Evolutionary conservation across 2,329 filamentous ascomycete genomes (phyloP).

Genomic region (Ascochyta viciae-villosae): DNA sequence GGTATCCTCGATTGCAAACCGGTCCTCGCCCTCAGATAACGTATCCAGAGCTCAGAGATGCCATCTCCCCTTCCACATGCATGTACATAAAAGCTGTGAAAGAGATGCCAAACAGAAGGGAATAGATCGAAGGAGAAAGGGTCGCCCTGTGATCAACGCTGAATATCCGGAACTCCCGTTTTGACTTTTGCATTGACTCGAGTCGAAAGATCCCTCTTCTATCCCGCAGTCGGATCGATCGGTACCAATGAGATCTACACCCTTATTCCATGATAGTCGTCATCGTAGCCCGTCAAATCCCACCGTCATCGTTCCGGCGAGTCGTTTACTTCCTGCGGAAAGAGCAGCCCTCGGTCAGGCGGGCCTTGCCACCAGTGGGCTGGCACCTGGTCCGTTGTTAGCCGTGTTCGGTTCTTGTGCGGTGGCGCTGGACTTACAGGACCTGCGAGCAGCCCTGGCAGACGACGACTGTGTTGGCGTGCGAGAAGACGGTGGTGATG

Average conservation of each 20-base stretch:
- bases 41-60: constrained; percentile 50
- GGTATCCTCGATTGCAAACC: constrained; percentile 57
- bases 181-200: constrained; percentile 52
- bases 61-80: constrained; percentile 53
- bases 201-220: constrained; percentile 54
- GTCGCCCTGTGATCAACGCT: constrained; percentile 50
- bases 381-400: constrained; percentile 69
- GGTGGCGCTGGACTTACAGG: constrained; percentile 58
- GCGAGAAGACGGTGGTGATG: constrained; percentile 99
- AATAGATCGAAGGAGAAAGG: constrained; percentile 48
- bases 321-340: constrained; percentile 98
- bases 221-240: constrained; percentile 52
- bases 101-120: constrained; percentile 50
- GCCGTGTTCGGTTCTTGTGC: constrained; percentile 19
- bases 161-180: constrained; percentile 55
- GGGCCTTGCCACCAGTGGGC: constrained; percentile 98
- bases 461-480: constrained; percentile 99
- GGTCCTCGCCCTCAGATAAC: constrained; percentile 49
- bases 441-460: constrained; percentile 99
- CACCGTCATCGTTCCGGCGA: constrained; percentile 33
- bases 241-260: constrained; percentile 51
- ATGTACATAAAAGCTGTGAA: constrained; percentile 50
- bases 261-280: constrained; percentile 48
- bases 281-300: constrained; percentile 48
- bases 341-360: constrained; percentile 99